Evolutionary conservation across 768 basidiomycete genomes (phyloP).

Genomic region (Phlebiopsis gigantea): DNA sequence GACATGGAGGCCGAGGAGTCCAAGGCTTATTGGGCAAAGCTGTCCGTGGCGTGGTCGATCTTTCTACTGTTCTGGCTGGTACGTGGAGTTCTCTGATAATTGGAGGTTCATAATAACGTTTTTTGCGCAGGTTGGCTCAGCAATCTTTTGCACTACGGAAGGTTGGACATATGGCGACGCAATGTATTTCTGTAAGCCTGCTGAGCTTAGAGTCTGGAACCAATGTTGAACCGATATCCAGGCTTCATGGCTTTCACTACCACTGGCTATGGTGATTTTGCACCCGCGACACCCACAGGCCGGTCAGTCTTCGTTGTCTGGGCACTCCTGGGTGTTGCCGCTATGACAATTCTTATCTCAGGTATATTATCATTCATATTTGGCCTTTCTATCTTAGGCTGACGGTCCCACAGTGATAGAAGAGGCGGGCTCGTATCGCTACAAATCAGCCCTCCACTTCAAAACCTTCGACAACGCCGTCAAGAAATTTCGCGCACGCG

Average conservation of each 20-base stretch:
- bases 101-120: not conserved
- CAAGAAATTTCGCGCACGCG: constrained; percentile 34
- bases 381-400: not conserved
- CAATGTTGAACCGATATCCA: too few species aligned
- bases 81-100: constrained; percentile 16
- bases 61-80: constrained; percentile 82
- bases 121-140: constrained; percentile 61
- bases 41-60: constrained; percentile 45
- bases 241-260: constrained; percentile 72
- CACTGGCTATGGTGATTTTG: constrained; percentile 68
- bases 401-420: constrained; percentile 44
- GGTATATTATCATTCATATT: constrained; percentile 37
- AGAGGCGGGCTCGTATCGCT: constrained; percentile 62
- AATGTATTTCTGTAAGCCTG: constrained; percentile 64
- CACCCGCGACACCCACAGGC: constrained; percentile 61
- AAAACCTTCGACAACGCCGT: constrained; percentile 40
- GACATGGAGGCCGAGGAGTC: constrained; percentile 34
- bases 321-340: constrained; percentile 71
- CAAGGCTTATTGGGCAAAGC: constrained; percentile 52
- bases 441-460: constrained; percentile 49
- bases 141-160: constrained; percentile 66
- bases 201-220: too few species aligned
- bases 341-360: constrained; percentile 72
- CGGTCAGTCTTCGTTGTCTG: constrained; percentile 74
- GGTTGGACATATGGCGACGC: constrained; percentile 59